These are phyloP conservation scores for Terana coerulea DNA, from an alignment of 768 basidiomycete species.

Conservation along the genomic window DNA sequence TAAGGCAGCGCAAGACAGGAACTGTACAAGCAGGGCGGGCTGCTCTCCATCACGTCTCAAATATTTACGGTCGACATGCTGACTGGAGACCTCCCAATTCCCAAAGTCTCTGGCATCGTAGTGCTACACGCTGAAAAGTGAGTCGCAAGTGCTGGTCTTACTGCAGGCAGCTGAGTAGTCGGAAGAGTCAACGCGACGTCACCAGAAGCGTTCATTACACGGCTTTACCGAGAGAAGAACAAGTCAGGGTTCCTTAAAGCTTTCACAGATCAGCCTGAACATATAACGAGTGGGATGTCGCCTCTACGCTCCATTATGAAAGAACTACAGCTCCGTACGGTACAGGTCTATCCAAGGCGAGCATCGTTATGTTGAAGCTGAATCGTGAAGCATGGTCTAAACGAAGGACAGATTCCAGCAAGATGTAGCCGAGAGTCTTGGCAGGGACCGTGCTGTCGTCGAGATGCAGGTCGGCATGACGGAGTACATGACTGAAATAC, in stretches of 20 bases:
- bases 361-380: constrained; percentile 1
- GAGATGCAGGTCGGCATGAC: constrained; percentile 87
- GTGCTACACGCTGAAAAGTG: constrained; percentile 91
- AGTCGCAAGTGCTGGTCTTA: constrained; percentile 12
- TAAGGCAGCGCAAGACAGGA: constrained; percentile 50
- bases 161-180: background rate
- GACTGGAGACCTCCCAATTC: constrained; percentile 76
- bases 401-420: constrained; percentile 92
- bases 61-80: constrained; percentile 96
- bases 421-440: constrained; percentile 76
- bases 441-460: constrained; percentile 81
- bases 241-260: constrained; percentile 90
- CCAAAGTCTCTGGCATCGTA: constrained; percentile 85
- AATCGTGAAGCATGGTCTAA: constrained; percentile 8
- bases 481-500: constrained; percentile 87
- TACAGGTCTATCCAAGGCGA: constrained; percentile 90
- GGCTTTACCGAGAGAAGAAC: constrained; percentile 89
- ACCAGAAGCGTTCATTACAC: constrained; percentile 89
- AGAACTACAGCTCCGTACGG: constrained; percentile 84
- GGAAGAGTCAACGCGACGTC: constrained; percentile 77
- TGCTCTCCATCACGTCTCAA: constrained; percentile 89
- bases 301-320: constrained; percentile 92
- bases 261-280: constrained; percentile 95
- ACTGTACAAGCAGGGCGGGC: constrained; percentile 83
- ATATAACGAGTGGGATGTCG: constrained; percentile 88